These are phyloP conservation scores for Pseudotulostoma volvatum DNA, from an alignment of 495 filamentous ascomycete species.

Conservation along the genomic window DNA sequence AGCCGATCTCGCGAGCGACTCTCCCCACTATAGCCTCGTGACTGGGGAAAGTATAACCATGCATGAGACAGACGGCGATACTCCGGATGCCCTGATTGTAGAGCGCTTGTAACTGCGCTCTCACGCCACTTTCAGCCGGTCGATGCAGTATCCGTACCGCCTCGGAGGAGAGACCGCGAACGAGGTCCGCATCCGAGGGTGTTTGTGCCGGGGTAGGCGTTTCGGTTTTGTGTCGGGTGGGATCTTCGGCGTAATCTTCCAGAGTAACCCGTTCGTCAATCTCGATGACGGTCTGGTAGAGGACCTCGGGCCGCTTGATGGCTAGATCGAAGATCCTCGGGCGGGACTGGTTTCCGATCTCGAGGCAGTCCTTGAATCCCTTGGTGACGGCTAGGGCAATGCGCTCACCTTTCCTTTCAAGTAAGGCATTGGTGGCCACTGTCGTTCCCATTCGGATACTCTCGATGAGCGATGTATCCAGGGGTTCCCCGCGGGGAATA, in stretches of 20 bases:
- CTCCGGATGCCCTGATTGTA: constrained; percentile 18
- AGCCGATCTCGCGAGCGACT: constrained; percentile 17
- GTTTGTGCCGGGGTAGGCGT: constrained; percentile 3
- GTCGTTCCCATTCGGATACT: constrained; percentile 68
- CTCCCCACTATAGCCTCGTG: constrained; percentile 31
- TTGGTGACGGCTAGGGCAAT: constrained; percentile 71
- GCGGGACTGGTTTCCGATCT: constrained; percentile 56
- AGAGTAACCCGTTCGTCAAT: constrained; percentile 61
- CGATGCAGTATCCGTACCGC: constrained; percentile 25
- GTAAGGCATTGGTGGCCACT: constrained; percentile 57
- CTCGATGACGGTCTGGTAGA: constrained; percentile 50
- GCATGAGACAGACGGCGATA: constrained; percentile 23
- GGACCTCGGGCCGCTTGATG: constrained; percentile 51
- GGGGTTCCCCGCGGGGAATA: constrained; percentile 52
- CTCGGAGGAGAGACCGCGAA: constrained; percentile 21
- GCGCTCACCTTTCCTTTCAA: constrained; percentile 72
- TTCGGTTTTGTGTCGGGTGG: constrained; percentile 7
- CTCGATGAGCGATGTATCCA: constrained; percentile 64
- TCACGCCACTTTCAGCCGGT: constrained; percentile 11
- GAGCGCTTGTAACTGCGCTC: constrained; percentile 19
- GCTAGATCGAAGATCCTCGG: constrained; percentile 58
- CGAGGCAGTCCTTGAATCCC: constrained; percentile 70
- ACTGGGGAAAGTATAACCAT: constrained; percentile 23
- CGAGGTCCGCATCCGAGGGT: constrained; percentile 2
- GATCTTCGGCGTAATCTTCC: constrained; percentile 34